A percentile compares a stretch with the other conserved stretches of the same genome.
phyloP scores from a whole-genome alignment of 1,284 basidiomycete species.

The Ceratorhiza oryzae-sativae region DNA sequence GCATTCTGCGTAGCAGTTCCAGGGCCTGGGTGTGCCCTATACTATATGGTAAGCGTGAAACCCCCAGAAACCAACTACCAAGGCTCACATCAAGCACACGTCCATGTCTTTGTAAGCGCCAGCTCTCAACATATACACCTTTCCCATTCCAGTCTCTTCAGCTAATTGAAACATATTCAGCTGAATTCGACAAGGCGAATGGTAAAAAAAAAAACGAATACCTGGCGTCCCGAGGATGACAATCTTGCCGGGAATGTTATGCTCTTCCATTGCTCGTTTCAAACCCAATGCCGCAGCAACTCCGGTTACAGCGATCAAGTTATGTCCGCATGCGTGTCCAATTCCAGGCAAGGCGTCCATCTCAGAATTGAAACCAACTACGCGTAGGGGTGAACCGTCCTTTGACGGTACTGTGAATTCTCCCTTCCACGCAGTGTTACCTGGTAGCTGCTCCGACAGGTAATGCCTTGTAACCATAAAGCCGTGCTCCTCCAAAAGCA shows the following conservation, averaged over 20 bases:
- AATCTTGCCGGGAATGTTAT: conserved; percentile 72
- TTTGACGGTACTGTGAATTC: conserved; percentile 59
- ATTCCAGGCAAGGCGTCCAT: conserved; percentile 71
- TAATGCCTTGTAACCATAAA: conserved; percentile 69
- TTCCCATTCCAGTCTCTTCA: conserved; percentile 82
- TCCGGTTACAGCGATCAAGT: conserved; percentile 83
- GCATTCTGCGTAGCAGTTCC: conserved; percentile 56
- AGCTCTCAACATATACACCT: conserved; percentile 71
- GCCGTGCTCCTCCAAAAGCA: conserved; percentile 61
- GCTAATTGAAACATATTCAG: conserved; percentile 52
- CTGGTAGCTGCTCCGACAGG: conserved; percentile 58
- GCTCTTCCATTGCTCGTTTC: conserved; percentile 68
- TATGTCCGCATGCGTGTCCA: conserved; percentile 85
- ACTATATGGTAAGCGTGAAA: conserved; percentile 14
- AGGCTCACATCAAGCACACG: conserved; percentile 72
- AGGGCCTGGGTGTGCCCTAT: conserved; percentile 68
- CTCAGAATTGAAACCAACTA: conserved; percentile 78
- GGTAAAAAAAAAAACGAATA: conserved; percentile 46
- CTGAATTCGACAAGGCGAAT: background rate
- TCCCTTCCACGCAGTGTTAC: conserved; percentile 75
- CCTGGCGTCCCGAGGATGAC: conserved; percentile 86
- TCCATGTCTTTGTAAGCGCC: conserved; percentile 81
- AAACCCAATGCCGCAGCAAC: conserved; percentile 78
- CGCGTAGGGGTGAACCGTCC: conserved; percentile 61
- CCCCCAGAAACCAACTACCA: background rate